Percentiles rank a stretch among this genome's conserved stretches.
Evolutionary conservation across 2,329 filamentous ascomycete genomes (phyloP).

Genomic region (Annulohypoxylon truncatum): DNA sequence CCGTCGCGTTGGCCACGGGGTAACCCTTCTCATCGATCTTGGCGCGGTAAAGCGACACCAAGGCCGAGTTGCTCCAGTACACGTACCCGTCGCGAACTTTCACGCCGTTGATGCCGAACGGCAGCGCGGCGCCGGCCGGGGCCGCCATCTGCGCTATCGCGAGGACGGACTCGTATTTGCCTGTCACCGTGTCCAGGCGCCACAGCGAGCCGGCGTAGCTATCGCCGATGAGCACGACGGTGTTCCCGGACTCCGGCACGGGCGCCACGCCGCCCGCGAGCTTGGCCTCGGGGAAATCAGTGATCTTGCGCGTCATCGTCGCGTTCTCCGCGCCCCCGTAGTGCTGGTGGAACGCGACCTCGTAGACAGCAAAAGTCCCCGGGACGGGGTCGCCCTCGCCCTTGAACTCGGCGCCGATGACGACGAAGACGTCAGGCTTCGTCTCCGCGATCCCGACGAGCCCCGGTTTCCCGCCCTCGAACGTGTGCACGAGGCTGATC

Average conservation of each 20-base stretch:
- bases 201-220: conserved; percentile 45
- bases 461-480: conserved; percentile 42
- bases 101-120: conserved; percentile 47
- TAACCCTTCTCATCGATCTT: conserved; percentile 31
- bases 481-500: conserved; percentile 46
- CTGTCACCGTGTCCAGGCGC: conserved; percentile 43
- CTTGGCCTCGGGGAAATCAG: conserved; percentile 35
- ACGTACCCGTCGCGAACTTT: conserved; percentile 43
- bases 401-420: conserved; percentile 33
- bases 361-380: conserved; percentile 37
- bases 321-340: not conserved
- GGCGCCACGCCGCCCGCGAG: conserved; percentile 43
- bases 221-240: conserved; percentile 46
- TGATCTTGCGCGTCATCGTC: conserved; percentile 33
- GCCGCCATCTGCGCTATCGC: conserved; percentile 43
- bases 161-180: conserved; percentile 36
- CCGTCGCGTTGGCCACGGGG: conserved; percentile 20
- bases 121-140: conserved; percentile 8
- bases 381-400: conserved; percentile 24
- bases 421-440: conserved; percentile 39
- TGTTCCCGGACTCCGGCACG: conserved; percentile 30
- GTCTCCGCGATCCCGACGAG: conserved; percentile 51
- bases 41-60: conserved; percentile 37
- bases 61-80: conserved; percentile 47
- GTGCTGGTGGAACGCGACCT: conserved; percentile 34